Conservation (phyloP, 345 rosid genomes). For the Tarenaya hassleriana region DNA sequence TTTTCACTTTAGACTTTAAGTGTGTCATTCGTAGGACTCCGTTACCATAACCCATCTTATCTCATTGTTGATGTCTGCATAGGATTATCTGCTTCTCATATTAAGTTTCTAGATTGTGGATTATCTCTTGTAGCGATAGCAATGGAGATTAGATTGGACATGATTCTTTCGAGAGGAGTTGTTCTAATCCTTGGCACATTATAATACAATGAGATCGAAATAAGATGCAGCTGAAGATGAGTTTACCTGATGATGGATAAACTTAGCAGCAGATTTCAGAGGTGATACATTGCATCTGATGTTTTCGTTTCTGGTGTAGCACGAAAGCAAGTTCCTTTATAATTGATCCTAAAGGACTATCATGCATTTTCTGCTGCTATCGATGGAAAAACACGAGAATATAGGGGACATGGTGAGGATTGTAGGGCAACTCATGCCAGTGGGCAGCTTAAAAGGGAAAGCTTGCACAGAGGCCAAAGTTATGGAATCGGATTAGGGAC, state of each 20-base stretch:
- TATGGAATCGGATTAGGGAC: too few species aligned
- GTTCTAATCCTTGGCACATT: conserved; percentile 8
- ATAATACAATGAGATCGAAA: not conserved
- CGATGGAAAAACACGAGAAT: too few species aligned
- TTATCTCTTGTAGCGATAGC: conserved; percentile 2
- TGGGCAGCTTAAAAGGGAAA: too few species aligned
- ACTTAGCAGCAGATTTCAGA: conserved; percentile 16
- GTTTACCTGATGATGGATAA: conserved; percentile 19
- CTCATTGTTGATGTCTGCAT: conserved; percentile 6
- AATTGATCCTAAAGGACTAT: conserved; percentile 16
- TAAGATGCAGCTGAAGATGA: not conserved
- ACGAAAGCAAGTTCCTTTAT: conserved; percentile 8
- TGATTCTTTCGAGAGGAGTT: conserved; percentile 1
- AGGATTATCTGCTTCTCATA: not conserved
- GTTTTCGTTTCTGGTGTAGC: conserved; percentile 12
- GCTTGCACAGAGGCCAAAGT: too few species aligned
- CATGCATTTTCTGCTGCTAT: conserved; percentile 1
- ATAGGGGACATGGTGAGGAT: too few species aligned
- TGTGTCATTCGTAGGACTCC: not conserved
- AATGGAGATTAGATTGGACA: conserved; percentile 3
- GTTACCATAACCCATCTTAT: not conserved
- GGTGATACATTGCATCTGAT: conserved; percentile 15
- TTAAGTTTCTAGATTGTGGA: not conserved
- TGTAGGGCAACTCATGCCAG: too few species aligned
- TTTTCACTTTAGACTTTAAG: conserved; percentile 5